These are phyloP conservation scores for Podaxis sp. DNA, from an alignment of 768 basidiomycete genomes.

Conservation along the genomic window DNA sequence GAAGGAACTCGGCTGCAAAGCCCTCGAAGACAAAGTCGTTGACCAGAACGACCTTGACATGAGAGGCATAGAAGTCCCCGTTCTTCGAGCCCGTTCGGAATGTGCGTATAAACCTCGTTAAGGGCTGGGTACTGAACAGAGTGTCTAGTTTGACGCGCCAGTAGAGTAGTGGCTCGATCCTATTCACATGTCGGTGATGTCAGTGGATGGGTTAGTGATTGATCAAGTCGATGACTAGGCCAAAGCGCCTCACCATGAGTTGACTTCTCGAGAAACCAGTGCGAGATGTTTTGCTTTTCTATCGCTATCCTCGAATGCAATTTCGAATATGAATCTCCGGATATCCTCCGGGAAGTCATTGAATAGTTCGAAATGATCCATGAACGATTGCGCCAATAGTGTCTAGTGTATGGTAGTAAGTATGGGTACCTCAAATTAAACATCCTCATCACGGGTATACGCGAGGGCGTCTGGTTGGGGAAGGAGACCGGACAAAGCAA, in stretches of 20 bases:
- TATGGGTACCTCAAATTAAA: not conserved
- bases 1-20: not conserved
- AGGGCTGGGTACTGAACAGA: not conserved
- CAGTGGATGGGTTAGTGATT: not conserved
- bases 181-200: not conserved
- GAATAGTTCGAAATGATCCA: too few species aligned
- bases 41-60: not conserved
- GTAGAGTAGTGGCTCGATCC: not conserved
- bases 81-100: not conserved
- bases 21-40: not conserved
- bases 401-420: not conserved
- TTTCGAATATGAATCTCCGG: not conserved
- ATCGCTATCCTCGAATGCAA: not conserved
- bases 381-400: too few species aligned
- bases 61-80: not conserved
- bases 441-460: not conserved
- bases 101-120: not conserved
- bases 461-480: conserved; percentile 1
- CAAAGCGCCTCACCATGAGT: not conserved
- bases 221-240: not conserved
- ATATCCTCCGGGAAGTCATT: not conserved
- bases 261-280: not conserved
- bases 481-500: not conserved
- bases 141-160: not conserved
- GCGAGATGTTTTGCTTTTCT: not conserved